phyloP scores from a whole-genome alignment of 306 rosid genomes.

The Elaeagnus macrophylla region DNA sequence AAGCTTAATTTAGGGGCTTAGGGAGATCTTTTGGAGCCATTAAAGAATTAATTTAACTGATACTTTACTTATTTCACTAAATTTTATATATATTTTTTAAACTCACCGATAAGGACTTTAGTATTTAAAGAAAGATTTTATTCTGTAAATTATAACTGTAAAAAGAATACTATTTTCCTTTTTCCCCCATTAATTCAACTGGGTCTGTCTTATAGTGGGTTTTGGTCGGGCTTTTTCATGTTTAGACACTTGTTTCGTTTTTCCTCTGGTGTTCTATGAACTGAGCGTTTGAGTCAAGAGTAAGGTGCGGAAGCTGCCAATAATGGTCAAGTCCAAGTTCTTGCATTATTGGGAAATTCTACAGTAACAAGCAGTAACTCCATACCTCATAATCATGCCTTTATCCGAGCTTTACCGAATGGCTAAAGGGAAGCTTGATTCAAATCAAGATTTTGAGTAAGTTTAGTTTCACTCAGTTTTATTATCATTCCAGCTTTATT shows the following conservation, averaged over 20 bases:
- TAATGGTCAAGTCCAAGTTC: conserved; percentile 21
- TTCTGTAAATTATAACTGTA: conserved; percentile 25
- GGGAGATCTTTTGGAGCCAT: conserved; percentile 26
- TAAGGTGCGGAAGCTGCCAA: conserved; percentile 27
- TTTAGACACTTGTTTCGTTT: conserved; percentile 15
- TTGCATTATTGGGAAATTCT: conserved; percentile 28
- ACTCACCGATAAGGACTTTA: conserved; percentile 45
- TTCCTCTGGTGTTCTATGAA: conserved; percentile 24
- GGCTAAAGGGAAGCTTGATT: conserved; percentile 49
- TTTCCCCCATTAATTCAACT: conserved; percentile 19
- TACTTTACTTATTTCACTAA: conserved; percentile 29
- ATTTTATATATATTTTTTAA: conserved; percentile 21
- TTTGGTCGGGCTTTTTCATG: conserved; percentile 35
- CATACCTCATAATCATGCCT: conserved; percentile 53
- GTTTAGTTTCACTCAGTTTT: conserved; percentile 24
- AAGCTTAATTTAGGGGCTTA: conserved; percentile 33
- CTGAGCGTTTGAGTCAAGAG: conserved; percentile 13
- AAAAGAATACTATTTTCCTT: conserved; percentile 4
- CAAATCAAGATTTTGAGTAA: conserved; percentile 55
- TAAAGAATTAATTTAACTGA: conserved; percentile 59
- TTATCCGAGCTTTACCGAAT: conserved; percentile 68
- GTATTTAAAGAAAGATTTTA: conserved; percentile 26
- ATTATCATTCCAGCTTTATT: conserved; percentile 7
- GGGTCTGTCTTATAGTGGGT: conserved; percentile 36
- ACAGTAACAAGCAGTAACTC: conserved; percentile 23